Percentiles rank a stretch among this genome's conserved stretches.
phyloP scores from a whole-genome alignment of 148 eudicot genomes.

The Persicaria maculosa region DNA sequence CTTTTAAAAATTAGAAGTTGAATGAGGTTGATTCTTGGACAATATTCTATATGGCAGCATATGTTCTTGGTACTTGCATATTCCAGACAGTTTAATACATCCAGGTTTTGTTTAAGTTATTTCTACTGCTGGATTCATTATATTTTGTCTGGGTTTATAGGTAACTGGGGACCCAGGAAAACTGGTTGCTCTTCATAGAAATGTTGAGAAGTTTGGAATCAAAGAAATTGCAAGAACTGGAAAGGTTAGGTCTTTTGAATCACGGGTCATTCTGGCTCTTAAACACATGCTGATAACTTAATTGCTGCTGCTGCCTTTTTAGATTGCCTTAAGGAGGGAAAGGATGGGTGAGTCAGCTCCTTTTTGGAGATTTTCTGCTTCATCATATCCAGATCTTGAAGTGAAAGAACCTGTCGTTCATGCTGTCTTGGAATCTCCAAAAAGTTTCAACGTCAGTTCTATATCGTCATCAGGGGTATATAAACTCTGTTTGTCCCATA shows the following conservation, averaged over 20 bases:
- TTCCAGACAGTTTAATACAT: neutral
- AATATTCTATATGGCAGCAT: neutral
- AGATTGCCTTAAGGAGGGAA: slow-evolving; percentile 88
- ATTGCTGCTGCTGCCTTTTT: neutral
- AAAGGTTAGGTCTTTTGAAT: slow-evolving; percentile 41
- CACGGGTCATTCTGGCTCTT: neutral
- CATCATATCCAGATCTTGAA: slow-evolving; percentile 85
- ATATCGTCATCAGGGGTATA: slow-evolving; percentile 40
- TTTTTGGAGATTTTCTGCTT: slow-evolving; percentile 89
- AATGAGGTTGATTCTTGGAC: neutral
- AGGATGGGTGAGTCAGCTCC: slow-evolving; percentile 85
- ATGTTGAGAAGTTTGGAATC: slow-evolving; percentile 70
- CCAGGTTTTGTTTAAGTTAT: neutral
- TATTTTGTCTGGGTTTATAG: slow-evolving; percentile 24
- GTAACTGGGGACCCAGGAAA: slow-evolving; percentile 96
- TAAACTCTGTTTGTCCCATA: slow-evolving; percentile 6
- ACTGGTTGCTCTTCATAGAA: slow-evolving; percentile 75
- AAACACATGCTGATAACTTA: neutral
- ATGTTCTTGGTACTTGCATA: neutral
- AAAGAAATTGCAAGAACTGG: slow-evolving; percentile 90
- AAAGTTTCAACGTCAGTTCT: slow-evolving; percentile 27
- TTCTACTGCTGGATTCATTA: neutral
- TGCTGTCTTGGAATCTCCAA: slow-evolving; percentile 23
- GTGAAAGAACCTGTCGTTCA: slow-evolving; percentile 17
- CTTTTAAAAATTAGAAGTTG: neutral